Conservation (phyloP, 257 asterid species). For the Petunia axillaris region DNA sequence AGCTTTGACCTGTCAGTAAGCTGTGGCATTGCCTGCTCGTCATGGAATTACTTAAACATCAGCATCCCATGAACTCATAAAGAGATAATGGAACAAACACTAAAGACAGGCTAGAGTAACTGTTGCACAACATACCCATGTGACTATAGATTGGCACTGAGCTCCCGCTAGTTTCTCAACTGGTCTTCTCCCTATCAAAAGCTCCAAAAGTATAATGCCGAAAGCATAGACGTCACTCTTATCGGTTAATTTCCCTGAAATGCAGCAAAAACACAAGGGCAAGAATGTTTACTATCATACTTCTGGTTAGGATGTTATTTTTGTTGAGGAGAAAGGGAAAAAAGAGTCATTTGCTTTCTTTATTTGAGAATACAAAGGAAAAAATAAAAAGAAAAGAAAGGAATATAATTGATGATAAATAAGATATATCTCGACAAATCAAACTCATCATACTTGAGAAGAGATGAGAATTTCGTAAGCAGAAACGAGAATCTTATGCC, state of each 20-base stretch:
- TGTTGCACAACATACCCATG: constrained; percentile 63
- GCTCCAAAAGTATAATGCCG: constrained; percentile 92
- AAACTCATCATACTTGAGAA: constrained; percentile 9
- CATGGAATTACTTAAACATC: constrained; percentile 12
- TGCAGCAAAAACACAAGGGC: constrained; percentile 22
- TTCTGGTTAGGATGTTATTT: constrained; percentile 1
- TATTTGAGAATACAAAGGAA: not conserved
- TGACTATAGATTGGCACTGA: constrained; percentile 80
- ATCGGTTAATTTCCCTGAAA: constrained; percentile 86
- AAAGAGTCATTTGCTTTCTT: not conserved
- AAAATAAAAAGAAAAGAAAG: constrained; percentile 3
- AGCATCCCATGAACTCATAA: constrained; percentile 12
- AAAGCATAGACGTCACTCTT: constrained; percentile 95
- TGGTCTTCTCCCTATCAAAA: constrained; percentile 81
- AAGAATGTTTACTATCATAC: constrained; percentile 13
- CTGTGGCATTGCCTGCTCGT: constrained; percentile 92
- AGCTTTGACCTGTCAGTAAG: constrained; percentile 91
- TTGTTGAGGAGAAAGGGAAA: not conserved
- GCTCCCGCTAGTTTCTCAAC: constrained; percentile 72
- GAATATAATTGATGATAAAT: constrained; percentile 2
- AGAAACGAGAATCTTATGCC: not conserved
- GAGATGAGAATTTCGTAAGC: not conserved
- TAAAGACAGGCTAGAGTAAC: not conserved
- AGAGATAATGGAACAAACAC: not conserved
- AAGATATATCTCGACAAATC: not conserved